Base-by-base conservation (phyloP, 305 asterid genomes). In the Fraxinus velutina region DNA sequence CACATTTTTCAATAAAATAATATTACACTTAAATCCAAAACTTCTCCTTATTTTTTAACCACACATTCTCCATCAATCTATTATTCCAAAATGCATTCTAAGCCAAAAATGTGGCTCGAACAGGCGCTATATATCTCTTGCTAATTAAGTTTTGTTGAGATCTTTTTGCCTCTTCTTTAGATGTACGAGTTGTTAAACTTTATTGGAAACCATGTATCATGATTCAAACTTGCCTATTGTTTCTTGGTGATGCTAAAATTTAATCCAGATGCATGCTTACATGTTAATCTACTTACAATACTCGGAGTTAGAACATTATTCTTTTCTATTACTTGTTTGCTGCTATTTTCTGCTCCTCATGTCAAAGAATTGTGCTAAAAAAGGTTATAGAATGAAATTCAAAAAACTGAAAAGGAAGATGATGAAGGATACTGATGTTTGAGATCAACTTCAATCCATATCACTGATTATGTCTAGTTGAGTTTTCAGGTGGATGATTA, bases 401-500 rank as follows among this genome's bases (percentile, higher is more conserved):
- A 71, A 12, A 71, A 71, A 71, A 71, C 29, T 33, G 5, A 33
- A 32, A 71, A 71, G 44, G 75, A 71, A 71, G 47, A 15, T 13
- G 50, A 19, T 32, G 29, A 10, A n/a, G 73, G 73, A 77, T 8
- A 29, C 80, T 77, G 70, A 75, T 42, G 30, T 37, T 81, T 21
- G 27, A 22, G 76, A 60, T 78, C 55, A 76, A 76, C 27, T 42
- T 81, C 52, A 77, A 50, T 64, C 17, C 44, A 8, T 64, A 4
- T 55, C 75, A 30, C 19, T 68, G 44, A 24, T 81, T 24, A 72
- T 76, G 80, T 74, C 60, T 77, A 64, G 73, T 81, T 83, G 78
- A 80, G 79, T 68, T 87, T 81, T 77, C 91, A 96, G 99, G 94
- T 93, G 86, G 94, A 93, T 80, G 88, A 88, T 85, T 90, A 90